Evolutionary conservation across 768 basidiomycete genomes (phyloP).

Genomic region (Suillus clintonianus): DNA sequence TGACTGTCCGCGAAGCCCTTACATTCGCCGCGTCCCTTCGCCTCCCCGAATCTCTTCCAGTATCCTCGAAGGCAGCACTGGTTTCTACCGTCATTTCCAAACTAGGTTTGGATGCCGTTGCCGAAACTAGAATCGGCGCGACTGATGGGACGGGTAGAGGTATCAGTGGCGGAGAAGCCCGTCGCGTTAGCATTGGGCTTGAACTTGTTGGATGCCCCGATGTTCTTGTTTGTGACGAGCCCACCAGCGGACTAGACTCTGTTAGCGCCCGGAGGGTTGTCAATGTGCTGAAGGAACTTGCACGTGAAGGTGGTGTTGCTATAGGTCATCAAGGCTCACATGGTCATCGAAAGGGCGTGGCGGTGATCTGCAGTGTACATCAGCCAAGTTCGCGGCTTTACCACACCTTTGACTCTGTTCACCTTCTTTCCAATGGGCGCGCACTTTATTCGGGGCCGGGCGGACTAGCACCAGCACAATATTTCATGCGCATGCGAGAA

Average conservation of each 20-base stretch:
- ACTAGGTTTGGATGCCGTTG: conserved; percentile 72
- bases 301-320: conserved; percentile 43
- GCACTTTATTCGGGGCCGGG: conserved; percentile 82
- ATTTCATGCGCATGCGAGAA: conserved; percentile 49
- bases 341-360: conserved; percentile 66
- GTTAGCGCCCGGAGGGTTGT: conserved; percentile 83
- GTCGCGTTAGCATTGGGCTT: conserved; percentile 86
- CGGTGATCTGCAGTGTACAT: conserved; percentile 85
- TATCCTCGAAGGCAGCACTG: conserved; percentile 60
- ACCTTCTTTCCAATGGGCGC: conserved; percentile 76
- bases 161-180: conserved; percentile 90
- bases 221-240: conserved; percentile 86
- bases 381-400: conserved; percentile 88
- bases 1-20: conserved; percentile 83
- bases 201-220: conserved; percentile 87
- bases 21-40: conserved; percentile 85
- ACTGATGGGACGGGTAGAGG: conserved; percentile 73
- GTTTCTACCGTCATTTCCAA: conserved; percentile 75
- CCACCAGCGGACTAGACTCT: conserved; percentile 81
- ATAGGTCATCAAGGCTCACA: conserved; percentile 20
- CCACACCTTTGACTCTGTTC: conserved; percentile 79
- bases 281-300: conserved; percentile 74
- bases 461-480: conserved; percentile 63
- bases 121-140: conserved; percentile 67
- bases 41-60: conserved; percentile 70